Evolutionary conservation across 345 rosid species (phyloP).

Genomic region (Eucalyptus caleyi): DNA sequence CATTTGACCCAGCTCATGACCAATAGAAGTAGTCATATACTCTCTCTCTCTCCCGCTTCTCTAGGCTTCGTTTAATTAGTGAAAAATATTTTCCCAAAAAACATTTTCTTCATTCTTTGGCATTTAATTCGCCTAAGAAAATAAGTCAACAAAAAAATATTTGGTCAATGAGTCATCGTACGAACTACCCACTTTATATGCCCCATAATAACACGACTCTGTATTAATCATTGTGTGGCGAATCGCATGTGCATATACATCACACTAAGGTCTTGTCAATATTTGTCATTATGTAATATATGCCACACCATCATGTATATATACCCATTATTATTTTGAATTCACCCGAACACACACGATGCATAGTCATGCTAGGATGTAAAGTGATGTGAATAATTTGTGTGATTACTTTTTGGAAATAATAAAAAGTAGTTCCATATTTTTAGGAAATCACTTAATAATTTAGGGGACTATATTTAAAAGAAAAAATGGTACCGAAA

Average conservation of each 20-base stretch:
- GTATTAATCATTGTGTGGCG: not conserved
- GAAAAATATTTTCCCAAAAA: not conserved
- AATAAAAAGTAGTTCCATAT: not conserved
- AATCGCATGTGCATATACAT: not conserved
- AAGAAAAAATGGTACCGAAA: rapidly evolving
- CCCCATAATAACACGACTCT: too few relatives aligned
- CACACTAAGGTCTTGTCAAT: not conserved
- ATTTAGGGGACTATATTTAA: too few relatives aligned
- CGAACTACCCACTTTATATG: too few relatives aligned
- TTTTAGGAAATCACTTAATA: not conserved
- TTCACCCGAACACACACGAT: not conserved
- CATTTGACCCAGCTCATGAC: not conserved
- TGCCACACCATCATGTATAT: not conserved
- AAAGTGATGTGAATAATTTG: not conserved
- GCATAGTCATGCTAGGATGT: not conserved
- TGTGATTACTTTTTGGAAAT: not conserved
- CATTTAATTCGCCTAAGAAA: not conserved
- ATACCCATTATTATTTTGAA: too few relatives aligned
- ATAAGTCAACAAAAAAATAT: not conserved
- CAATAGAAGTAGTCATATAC: not conserved
- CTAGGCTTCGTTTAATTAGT: too few relatives aligned
- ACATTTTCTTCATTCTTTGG: too few relatives aligned
- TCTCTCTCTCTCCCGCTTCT: not conserved
- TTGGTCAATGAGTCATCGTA: not conserved
- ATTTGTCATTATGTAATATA: not conserved